Base-by-base conservation (phyloP, 495 filamentous ascomycete species). In the Daldinia caldariorum region DNA sequence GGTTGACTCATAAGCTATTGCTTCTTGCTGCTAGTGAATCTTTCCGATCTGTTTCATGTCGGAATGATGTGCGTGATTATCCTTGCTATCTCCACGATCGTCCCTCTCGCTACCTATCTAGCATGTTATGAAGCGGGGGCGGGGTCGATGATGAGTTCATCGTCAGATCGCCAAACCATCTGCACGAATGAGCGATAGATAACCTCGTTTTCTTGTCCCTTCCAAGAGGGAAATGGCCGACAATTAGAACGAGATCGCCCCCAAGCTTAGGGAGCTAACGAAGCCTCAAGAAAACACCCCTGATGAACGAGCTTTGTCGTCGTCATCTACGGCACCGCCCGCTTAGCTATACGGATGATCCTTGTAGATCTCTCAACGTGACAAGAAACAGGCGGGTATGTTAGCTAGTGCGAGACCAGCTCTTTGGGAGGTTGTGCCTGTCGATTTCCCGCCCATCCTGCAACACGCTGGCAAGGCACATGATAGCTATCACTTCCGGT, bases 51-150 rank as follows among this genome's bases (percentile, higher is more conserved):
- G 67, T 67, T 63, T 71, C 60, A 71, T 72, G 50, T 56, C 63
- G 62, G 66, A 60, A 74, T 71, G 74, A 76, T 72, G 72, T 72
- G 67, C 72, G 69, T 71, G 61, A 63, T 70, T 58, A 70, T 71
- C 69, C 61, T 64, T 67, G 67, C 57, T 32, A 51, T 72, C 71
- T 61, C 64, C 64, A 69, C 71, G 67, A 69, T 73, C 66, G 41
- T 63, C 70, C 65, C 50, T 68, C 65, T 65, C 56, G 47, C 29
- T 58, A 18, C 63, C 38, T 62, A 65, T n/a, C n/a, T n/a, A n/a
- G n/a, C n/a, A n/a, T 51, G 54, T 71, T 71, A 63, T 55, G 69
- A 65, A 61, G 64, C 70, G 70, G 62, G 65, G 72, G 57, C 69
- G 66, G 74, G 72, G 71, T 76, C 35, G 43, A 60, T 65, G 70